These are phyloP conservation scores for Anthracocystis walkeri DNA, from an alignment of 1,284 basidiomycete genomes.

Conservation along the genomic window DNA sequence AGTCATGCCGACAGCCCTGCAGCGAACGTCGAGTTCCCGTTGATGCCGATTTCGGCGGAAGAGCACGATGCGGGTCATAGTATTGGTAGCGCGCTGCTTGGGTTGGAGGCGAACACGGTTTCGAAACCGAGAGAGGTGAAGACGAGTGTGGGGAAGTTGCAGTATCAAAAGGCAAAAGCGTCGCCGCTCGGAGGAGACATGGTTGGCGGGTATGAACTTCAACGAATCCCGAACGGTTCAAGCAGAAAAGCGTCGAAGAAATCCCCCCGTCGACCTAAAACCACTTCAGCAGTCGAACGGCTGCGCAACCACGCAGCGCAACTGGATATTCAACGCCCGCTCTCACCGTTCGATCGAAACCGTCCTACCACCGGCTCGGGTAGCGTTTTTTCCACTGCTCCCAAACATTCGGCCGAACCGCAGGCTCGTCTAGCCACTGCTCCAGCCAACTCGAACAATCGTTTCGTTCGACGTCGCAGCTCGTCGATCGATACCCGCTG, in stretches of 20 bases:
- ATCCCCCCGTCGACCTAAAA: constrained; percentile 15
- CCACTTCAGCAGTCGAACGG: constrained; percentile 27
- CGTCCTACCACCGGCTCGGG: constrained; percentile 12
- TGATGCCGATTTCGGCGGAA: constrained; percentile 7
- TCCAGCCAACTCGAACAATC: background rate
- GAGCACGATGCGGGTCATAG: constrained; percentile 2
- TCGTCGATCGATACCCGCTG: constrained; percentile 26
- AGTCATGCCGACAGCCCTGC: constrained; percentile 13
- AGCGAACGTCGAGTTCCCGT: constrained; percentile 1
- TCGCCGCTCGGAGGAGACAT: background rate
- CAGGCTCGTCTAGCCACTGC: background rate
- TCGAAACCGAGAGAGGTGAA: background rate
- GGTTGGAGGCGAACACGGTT: background rate
- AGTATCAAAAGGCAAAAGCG: background rate
- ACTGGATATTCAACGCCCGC: constrained; percentile 20
- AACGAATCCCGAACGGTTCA: background rate
- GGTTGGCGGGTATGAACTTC: background rate
- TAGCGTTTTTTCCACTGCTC: too few species aligned
- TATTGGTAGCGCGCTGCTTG: constrained; percentile 13
- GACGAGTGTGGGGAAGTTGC: background rate
- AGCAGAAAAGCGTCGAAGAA: background rate
- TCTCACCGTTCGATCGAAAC: constrained; percentile 23
- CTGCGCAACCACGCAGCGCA: constrained; percentile 15
- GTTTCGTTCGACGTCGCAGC: constrained; percentile 18
- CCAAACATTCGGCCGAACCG: background rate